Evolutionary conservation across 2,329 filamentous ascomycete genomes (phyloP), one percentile per base, ranked within the genome.

Genomic region (Arthrinium puccinioides): DNA sequence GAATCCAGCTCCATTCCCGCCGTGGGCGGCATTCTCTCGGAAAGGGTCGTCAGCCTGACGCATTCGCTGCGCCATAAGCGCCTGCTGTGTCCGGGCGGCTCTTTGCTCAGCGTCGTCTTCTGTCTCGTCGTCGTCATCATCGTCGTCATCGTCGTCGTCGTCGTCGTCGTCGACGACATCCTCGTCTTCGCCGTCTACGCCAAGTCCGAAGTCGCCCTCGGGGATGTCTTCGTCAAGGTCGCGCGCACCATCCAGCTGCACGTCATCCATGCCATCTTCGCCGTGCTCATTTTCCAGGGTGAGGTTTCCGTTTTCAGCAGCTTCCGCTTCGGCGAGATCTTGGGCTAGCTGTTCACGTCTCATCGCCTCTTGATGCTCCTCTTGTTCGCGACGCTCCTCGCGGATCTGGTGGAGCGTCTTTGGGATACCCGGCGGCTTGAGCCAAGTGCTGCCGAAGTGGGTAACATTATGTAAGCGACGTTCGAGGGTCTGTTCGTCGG

Each of bases 341-440:
- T 84, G 73, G 39, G 82, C 77, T 5, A 82, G 63, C 50, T 78
- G 74, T 56, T 89, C 84, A 21, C 84, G 70, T 16, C 83, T 70
- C 57, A 87, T 65, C 3, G 84, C 76, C 53, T 85, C 80, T 44
- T 85, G 77, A 42, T 89, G 85, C 60, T 98, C 92, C 56, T 90
- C 83, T 38, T 85, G 76, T 66, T 98, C 92, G 9, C 84, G 76
- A 47, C 82, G 79, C 65, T 98, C 92, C 62, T 98, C 92, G 28
- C 84, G 82, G 63, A 88, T 77, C 44, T 94, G 88, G 55, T 94
- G 82, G 42, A 95, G 77, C 1, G 90, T 95, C 69, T 97, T 98
- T 40, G 79, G 60, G 38, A 95, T 74, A 7, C 90, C 92, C 0
- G 87, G 88, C 0, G 92, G 92, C 41, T 84, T 85, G 39, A 98